Evolutionary conservation across 2,329 filamentous ascomycete species (phyloP).

Genomic region (Alternaria conjuncta): DNA sequence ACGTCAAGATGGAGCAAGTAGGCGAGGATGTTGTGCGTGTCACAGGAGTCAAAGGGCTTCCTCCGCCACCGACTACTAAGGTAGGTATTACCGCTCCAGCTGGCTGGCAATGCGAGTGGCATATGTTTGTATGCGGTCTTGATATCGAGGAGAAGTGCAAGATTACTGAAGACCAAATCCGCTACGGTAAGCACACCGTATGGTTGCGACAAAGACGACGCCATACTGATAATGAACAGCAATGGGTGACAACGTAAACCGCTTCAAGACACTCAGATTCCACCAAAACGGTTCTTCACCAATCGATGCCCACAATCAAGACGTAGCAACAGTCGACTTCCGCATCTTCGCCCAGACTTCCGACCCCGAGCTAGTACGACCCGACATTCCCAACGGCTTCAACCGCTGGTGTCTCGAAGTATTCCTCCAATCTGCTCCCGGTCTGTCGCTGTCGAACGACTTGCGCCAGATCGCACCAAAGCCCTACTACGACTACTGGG

Average conservation of each 20-base stretch:
- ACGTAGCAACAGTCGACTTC: constrained; percentile 47
- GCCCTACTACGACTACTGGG: constrained; percentile 39
- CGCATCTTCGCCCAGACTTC: constrained; percentile 36
- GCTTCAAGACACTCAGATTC: constrained; percentile 34
- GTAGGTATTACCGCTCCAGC: constrained; percentile 33
- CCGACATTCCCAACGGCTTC: constrained; percentile 34
- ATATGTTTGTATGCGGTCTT: constrained; percentile 35
- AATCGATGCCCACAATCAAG: constrained; percentile 40
- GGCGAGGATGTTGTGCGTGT: constrained; percentile 52
- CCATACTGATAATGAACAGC: constrained; percentile 2
- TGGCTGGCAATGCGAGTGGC: constrained; percentile 38
- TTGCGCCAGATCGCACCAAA: constrained; percentile 28
- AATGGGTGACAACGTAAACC: constrained; percentile 30
- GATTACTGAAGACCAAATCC: constrained; percentile 31
- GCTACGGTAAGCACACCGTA: constrained; percentile 11
- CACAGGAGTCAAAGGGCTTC: constrained; percentile 48
- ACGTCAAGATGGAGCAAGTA: constrained; percentile 46
- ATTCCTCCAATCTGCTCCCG: constrained; percentile 52
- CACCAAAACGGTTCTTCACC: constrained; percentile 37
- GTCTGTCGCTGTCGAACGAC: constrained; percentile 43
- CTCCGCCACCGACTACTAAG: constrained; percentile 60
- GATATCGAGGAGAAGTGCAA: constrained; percentile 38
- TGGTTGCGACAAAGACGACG: not conserved
- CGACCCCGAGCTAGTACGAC: constrained; percentile 29
- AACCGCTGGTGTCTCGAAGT: constrained; percentile 33